These are phyloP conservation scores for Dendrobium nobile DNA, from an alignment of 106 monocot genomes.

Conservation along the genomic window DNA sequence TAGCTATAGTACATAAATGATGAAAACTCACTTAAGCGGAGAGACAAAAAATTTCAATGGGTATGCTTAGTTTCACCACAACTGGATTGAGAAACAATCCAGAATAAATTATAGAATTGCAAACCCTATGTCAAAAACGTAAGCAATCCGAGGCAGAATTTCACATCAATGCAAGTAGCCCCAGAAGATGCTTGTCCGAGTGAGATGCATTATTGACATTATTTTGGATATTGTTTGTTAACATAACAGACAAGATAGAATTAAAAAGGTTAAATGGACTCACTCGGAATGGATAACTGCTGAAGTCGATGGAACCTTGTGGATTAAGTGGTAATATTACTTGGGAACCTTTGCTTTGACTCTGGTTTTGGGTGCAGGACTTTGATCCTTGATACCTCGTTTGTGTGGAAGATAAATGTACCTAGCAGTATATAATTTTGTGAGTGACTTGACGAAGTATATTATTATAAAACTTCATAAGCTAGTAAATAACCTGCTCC, in stretches of 20 bases:
- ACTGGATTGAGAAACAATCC: background rate
- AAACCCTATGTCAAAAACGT: background rate
- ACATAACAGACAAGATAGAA: background rate
- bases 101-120: background rate
- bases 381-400: constrained; percentile 48
- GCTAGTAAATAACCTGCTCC: constrained; percentile 47
- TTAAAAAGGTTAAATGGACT: constrained; percentile 11
- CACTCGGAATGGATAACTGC: constrained; percentile 78
- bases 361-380: constrained; percentile 13
- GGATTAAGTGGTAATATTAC: constrained; percentile 67
- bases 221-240: background rate
- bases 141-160: background rate
- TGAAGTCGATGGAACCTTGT: constrained; percentile 76
- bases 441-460: constrained; percentile 3
- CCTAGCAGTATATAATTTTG: constrained; percentile 27
- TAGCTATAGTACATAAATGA: background rate
- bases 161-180: background rate
- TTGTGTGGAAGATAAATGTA: constrained; percentile 72
- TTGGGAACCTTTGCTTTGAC: constrained; percentile 52
- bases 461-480: background rate
- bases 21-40: background rate
- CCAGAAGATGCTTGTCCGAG: background rate
- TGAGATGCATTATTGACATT: background rate
- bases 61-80: background rate
- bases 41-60: background rate